These are phyloP conservation scores for Zizania latifolia DNA, from an alignment of 176 grass and related monocot species.

Conservation along the genomic window DNA sequence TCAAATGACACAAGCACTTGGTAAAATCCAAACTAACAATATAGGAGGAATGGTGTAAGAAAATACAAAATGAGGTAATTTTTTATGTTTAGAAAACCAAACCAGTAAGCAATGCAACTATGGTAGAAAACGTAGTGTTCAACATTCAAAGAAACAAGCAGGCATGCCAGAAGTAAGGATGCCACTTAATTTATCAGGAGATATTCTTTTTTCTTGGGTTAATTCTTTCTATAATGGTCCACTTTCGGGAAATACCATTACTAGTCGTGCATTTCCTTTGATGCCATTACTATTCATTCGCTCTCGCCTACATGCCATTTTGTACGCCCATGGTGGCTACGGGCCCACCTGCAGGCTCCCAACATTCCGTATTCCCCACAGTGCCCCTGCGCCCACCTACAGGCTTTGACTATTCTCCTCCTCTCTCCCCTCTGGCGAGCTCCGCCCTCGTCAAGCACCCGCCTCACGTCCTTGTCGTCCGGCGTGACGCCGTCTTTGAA, in stretches of 20 bases:
- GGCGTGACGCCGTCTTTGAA: constrained; percentile 60
- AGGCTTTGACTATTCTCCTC: too few species aligned
- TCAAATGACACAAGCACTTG: constrained; percentile 1
- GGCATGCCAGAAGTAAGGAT: background rate
- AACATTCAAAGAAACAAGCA: background rate
- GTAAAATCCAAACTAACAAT: background rate
- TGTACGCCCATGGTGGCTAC: too few species aligned
- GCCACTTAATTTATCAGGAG: background rate
- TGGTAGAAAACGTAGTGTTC: background rate
- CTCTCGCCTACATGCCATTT: too few species aligned
- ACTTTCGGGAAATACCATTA: too few species aligned
- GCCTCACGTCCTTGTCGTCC: constrained; percentile 29
- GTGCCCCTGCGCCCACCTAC: too few species aligned
- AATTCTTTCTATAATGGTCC: too few species aligned
- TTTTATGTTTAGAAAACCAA: background rate
- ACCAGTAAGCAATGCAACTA: background rate
- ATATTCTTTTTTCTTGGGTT: background rate
- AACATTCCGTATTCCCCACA: too few species aligned
- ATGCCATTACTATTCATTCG: too few species aligned
- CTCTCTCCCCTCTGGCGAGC: too few species aligned
- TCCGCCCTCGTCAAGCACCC: too few species aligned
- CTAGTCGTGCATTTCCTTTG: too few species aligned
- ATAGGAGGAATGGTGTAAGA: background rate
- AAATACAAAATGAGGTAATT: background rate
- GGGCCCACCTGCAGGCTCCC: too few species aligned